Evolutionary conservation across 2,329 filamentous ascomycete genomes (phyloP), one percentile per base, ranked within the genome.

Genomic region (Paraconiothyrium brasiliense): DNA sequence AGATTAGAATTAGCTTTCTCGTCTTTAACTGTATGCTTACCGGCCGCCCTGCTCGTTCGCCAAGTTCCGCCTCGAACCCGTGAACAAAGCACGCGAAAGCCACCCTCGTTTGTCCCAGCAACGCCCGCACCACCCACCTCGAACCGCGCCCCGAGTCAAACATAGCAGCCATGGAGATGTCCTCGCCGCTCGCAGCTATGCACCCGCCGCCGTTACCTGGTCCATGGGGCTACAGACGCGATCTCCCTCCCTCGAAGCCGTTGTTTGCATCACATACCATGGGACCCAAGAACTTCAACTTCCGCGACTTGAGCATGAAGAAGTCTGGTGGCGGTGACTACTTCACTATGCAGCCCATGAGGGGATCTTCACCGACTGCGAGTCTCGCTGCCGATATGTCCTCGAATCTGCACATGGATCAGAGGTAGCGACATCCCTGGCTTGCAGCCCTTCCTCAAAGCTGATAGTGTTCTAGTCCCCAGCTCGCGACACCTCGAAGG

Each of bases 321-420:
- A 80, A 89, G 76, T 81, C 87, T 69, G 84, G 85, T 64, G 84
- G 85, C 64, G 81, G 85, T 39, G 94, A 97, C 79, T 97, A 95
- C 83, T 97, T 98, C 83, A 89, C 86, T 72, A 80, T 91, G 71
- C 93, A 92, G 76, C 86, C 90, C 56, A 84, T 92, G 72, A 88
- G 89, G 69, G 92, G 93, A 52, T 97, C 94, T 22, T 99, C 95
- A 59, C 95, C 95, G 6, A 94, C 93, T 39, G 89, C 93, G 56
- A 97, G 92, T 75, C 84, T 99, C 70, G 94, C 94, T 46, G 94
- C 93, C 64, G 95, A 99, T 81, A 86, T 98, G 71, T 97, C 94
- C 61, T 93, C 97, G 77, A 99, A 98, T 83, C 97, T 98, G 78
- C 92, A 94, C 77, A 92, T 98, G 78, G 94, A 97, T 80, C 93